These are phyloP conservation scores for Paxillus ammoniavirescens DNA, from an alignment of 768 basidiomycete genomes.

Conservation along the genomic window DNA sequence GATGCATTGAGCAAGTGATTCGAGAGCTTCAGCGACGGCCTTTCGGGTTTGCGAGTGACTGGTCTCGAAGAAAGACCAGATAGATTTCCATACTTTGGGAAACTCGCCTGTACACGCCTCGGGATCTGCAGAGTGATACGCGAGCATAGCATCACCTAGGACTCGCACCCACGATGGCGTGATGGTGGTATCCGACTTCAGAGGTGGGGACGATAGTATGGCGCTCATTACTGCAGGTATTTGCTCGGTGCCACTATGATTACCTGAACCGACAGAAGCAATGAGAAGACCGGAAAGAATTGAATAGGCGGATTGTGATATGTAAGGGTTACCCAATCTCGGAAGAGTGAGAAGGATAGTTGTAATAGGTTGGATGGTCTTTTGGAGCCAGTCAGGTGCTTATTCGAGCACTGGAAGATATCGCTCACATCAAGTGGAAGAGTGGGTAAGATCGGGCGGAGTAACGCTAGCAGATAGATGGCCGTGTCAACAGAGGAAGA, in stretches of 20 bases:
- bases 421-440: constrained; percentile 69
- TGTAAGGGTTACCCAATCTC: constrained; percentile 82
- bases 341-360: constrained; percentile 77
- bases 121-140: constrained; percentile 52
- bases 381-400: constrained; percentile 14
- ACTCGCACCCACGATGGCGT: constrained; percentile 79
- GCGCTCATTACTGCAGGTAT: constrained; percentile 62
- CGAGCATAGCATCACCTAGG: constrained; percentile 69
- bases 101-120: constrained; percentile 54
- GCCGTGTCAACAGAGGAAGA: constrained; percentile 66
- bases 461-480: constrained; percentile 73
- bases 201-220: constrained; percentile 66
- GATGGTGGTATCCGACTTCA: constrained; percentile 64
- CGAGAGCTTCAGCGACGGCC: constrained; percentile 62
- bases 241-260: constrained; percentile 49
- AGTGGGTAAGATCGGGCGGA: constrained; percentile 58
- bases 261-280: constrained; percentile 48
- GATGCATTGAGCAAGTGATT: constrained; percentile 67
- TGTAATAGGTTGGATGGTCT: constrained; percentile 75
- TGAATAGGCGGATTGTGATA: constrained; percentile 85
- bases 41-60: constrained; percentile 58
- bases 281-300: constrained; percentile 81
- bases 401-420: constrained; percentile 4
- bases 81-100: constrained; percentile 64
- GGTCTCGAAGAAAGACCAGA: constrained; percentile 80